Percentiles rank a stretch among this genome's conserved stretches.
phyloP scores from a whole-genome alignment of 2,329 filamentous ascomycete genomes.

The Cercospora janseana region DNA sequence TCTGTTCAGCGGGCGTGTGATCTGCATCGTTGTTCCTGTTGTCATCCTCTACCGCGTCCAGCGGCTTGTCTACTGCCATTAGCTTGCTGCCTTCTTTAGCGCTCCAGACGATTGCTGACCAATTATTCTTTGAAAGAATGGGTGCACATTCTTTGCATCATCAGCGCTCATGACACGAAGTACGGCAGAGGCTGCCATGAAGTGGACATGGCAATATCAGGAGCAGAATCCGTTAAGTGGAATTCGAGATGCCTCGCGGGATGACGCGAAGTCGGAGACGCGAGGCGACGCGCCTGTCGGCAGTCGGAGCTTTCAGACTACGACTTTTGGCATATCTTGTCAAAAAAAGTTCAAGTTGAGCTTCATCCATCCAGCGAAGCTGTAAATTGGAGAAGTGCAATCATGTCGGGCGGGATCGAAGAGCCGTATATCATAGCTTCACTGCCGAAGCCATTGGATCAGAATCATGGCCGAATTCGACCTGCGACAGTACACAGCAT shows the following conservation, averaged over 20 bases:
- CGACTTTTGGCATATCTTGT: conserved; percentile 1
- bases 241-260: not conserved
- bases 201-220: conserved; percentile 1
- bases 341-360: conserved; percentile 15
- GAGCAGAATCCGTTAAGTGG: not conserved
- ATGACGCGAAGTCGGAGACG: conserved; percentile 6
- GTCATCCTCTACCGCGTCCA: not conserved
- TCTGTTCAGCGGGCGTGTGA: not conserved
- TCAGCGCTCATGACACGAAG: conserved; percentile 31
- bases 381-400: conserved; percentile 5
- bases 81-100: conserved; percentile 3
- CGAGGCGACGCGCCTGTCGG: conserved; percentile 1
- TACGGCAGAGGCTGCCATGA: conserved; percentile 28
- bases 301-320: not conserved
- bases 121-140: conserved; percentile 32
- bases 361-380: conserved; percentile 3
- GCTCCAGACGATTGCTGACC: conserved; percentile 13
- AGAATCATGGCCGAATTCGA: conserved; percentile 41
- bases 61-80: conserved; percentile 6
- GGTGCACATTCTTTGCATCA: conserved; percentile 30
- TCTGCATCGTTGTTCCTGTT: conserved; percentile 1
- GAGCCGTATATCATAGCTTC: conserved; percentile 44
- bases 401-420: conserved; percentile 34
- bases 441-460: conserved; percentile 45
- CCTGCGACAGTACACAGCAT: conserved; percentile 54